Percentiles rank a stretch among this genome's conserved stretches.
Conservation (phyloP, 108 stramenopile genomes). For the Skeletonema potamos region DNA sequence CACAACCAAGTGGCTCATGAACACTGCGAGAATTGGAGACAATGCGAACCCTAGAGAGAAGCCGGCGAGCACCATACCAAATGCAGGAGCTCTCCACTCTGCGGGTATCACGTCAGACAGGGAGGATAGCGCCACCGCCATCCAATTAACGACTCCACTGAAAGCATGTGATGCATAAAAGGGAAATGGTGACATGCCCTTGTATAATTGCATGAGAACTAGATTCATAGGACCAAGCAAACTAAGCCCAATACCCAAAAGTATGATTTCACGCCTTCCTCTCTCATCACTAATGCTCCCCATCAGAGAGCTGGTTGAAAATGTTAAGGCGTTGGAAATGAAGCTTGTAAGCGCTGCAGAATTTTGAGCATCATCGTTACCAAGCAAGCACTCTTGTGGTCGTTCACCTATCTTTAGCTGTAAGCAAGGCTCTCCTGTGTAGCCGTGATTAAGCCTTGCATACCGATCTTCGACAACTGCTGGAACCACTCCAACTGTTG, state of each 20-base stretch:
- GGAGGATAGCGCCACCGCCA: slow-evolving; percentile 66
- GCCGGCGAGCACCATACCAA: slow-evolving; percentile 75
- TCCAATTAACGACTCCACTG: slow-evolving; percentile 71
- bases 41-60: slow-evolving; percentile 75
- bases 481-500: slow-evolving; percentile 65
- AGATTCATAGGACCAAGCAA: slow-evolving; percentile 55
- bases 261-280: slow-evolving; percentile 62
- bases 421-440: slow-evolving; percentile 47
- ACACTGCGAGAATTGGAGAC: slow-evolving; percentile 62
- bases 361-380: slow-evolving; percentile 75
- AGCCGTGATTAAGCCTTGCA: slow-evolving; percentile 69
- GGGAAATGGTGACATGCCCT: slow-evolving; percentile 57
- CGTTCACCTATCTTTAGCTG: slow-evolving; percentile 33
- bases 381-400: slow-evolving; percentile 65
- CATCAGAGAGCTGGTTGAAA: slow-evolving; percentile 70
- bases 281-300: slow-evolving; percentile 81
- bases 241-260: slow-evolving; percentile 56
- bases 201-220: slow-evolving; percentile 57
- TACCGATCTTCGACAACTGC: slow-evolving; percentile 71
- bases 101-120: slow-evolving; percentile 77
- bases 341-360: slow-evolving; percentile 59
- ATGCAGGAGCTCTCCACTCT: slow-evolving; percentile 69
- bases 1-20: slow-evolving; percentile 57
- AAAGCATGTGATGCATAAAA: slow-evolving; percentile 63
- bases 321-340: slow-evolving; percentile 64